Percentiles rank a stretch among this genome's conserved stretches.
Conservation (phyloP, 202 grass and related monocot species). For the Zoysia matrella region DNA sequence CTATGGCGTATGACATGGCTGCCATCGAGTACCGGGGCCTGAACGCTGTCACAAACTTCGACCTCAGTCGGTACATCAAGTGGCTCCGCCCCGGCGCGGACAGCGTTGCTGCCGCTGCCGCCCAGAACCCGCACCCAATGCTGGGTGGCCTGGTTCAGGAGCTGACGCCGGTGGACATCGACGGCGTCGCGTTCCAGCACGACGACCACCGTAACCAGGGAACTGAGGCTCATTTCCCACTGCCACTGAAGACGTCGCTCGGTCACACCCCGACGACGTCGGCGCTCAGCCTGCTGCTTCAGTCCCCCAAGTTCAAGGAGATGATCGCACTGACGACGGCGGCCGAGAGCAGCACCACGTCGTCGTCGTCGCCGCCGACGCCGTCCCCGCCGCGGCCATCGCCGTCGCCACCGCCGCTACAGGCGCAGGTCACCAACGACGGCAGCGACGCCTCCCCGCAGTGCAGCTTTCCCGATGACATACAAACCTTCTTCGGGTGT, state of each 20-base stretch:
- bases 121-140: slow-evolving; percentile 43
- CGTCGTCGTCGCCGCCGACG: slow-evolving; percentile 36
- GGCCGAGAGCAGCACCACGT: slow-evolving; percentile 45
- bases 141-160: slow-evolving; percentile 26
- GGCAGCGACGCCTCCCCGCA: slow-evolving; percentile 32
- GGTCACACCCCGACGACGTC: slow-evolving; percentile 52
- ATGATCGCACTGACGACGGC: slow-evolving; percentile 62
- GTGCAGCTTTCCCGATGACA: slow-evolving; percentile 86
- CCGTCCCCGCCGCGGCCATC: not conserved
- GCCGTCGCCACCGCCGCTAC: not conserved
- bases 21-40: slow-evolving; percentile 86
- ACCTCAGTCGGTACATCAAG: slow-evolving; percentile 81
- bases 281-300: slow-evolving; percentile 56
- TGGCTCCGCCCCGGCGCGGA: slow-evolving; percentile 62
- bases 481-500: slow-evolving; percentile 88
- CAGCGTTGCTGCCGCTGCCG: slow-evolving; percentile 12
- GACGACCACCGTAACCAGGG: not conserved
- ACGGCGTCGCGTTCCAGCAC: slow-evolving; percentile 37
- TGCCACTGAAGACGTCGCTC: slow-evolving; percentile 34
- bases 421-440: slow-evolving; percentile 9
- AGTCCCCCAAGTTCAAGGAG: slow-evolving; percentile 81
- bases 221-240: slow-evolving; percentile 22
- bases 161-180: slow-evolving; percentile 24
- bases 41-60: slow-evolving; percentile 96
- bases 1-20: slow-evolving; percentile 90